A percentile compares a stretch with the other conserved stretches of the same genome.
These are phyloP conservation scores for Pleurotus salmoneostramineus DNA, from an alignment of 768 basidiomycete species.

Conservation along the genomic window DNA sequence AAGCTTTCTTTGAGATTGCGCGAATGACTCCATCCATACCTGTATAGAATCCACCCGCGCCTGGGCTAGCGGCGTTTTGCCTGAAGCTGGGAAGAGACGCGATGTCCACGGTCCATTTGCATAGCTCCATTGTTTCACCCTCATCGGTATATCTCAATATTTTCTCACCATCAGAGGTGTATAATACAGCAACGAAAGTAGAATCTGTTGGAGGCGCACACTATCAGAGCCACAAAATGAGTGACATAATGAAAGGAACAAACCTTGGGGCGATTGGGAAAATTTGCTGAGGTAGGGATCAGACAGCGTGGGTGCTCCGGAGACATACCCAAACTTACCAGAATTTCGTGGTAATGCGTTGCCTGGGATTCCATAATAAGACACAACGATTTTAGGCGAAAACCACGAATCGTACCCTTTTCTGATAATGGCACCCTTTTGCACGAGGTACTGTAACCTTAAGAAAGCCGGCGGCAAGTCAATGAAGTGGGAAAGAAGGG, in stretches of 20 bases:
- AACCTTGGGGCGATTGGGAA: constrained; percentile 59
- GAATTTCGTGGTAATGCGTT: constrained; percentile 78
- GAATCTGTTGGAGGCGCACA: constrained; percentile 45
- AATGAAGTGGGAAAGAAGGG: constrained; percentile 13
- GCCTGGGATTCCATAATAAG: constrained; percentile 36
- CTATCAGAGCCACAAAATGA: constrained; percentile 6
- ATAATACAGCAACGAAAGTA: constrained; percentile 78
- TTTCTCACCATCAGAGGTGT: constrained; percentile 70
- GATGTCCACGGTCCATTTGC: constrained; percentile 87
- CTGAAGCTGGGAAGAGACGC: constrained; percentile 75
- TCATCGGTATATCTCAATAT: constrained; percentile 85
- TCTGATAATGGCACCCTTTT: constrained; percentile 81
- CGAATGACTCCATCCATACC: constrained; percentile 34
- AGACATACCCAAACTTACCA: constrained; percentile 46
- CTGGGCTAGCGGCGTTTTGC: constrained; percentile 57
- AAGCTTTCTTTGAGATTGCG: background rate
- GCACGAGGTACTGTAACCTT: constrained; percentile 84
- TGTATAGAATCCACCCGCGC: constrained; percentile 71
- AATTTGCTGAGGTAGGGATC: constrained; percentile 51
- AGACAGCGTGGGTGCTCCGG: constrained; percentile 7
- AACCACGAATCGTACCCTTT: constrained; percentile 57
- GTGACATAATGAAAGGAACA: constrained; percentile 1
- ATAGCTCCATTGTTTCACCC: constrained; percentile 70
- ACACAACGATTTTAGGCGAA: constrained; percentile 11
- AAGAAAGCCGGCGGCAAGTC: constrained; percentile 21